Conservation (phyloP, 495 filamentous ascomycete species). For the Pseudoneurospora amorphoporcata region DNA sequence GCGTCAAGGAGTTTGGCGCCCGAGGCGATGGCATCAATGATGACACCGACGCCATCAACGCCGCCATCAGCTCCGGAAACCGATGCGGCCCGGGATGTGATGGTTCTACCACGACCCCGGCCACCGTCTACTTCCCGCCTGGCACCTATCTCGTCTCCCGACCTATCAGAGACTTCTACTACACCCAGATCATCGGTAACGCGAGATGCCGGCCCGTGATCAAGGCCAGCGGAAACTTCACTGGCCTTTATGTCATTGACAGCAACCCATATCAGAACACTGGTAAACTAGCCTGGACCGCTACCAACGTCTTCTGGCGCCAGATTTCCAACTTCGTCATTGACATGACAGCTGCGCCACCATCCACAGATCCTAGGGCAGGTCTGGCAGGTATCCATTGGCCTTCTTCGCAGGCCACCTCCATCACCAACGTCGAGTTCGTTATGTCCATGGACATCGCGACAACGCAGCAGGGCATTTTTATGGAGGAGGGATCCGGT, state of each 20-base stretch:
- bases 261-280: conserved; percentile 35
- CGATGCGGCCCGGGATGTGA: conserved; percentile 71
- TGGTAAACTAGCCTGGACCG: conserved; percentile 26
- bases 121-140: conserved; percentile 65
- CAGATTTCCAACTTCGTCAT: conserved; percentile 66
- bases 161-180: conserved; percentile 55
- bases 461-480: conserved; percentile 62
- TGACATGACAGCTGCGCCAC: conserved; percentile 51
- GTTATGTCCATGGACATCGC: conserved; percentile 44
- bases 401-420: conserved; percentile 66
- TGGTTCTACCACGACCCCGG: conserved; percentile 62
- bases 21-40: conserved; percentile 60
- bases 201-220: conserved; percentile 53
- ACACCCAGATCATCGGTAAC: conserved; percentile 60
- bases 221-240: conserved; percentile 53
- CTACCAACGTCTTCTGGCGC: conserved; percentile 67
- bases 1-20: conserved; percentile 49
- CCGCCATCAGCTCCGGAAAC: conserved; percentile 60
- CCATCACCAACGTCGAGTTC: conserved; percentile 65
- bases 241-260: conserved; percentile 51
- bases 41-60: conserved; percentile 75
- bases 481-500: conserved; percentile 65
- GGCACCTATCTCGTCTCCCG: conserved; percentile 62
- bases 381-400: conserved; percentile 65
- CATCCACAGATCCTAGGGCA: conserved; percentile 13